Evolutionary conservation across 768 basidiomycete genomes (phyloP).

Genomic region (Suillus subalutaceus): DNA sequence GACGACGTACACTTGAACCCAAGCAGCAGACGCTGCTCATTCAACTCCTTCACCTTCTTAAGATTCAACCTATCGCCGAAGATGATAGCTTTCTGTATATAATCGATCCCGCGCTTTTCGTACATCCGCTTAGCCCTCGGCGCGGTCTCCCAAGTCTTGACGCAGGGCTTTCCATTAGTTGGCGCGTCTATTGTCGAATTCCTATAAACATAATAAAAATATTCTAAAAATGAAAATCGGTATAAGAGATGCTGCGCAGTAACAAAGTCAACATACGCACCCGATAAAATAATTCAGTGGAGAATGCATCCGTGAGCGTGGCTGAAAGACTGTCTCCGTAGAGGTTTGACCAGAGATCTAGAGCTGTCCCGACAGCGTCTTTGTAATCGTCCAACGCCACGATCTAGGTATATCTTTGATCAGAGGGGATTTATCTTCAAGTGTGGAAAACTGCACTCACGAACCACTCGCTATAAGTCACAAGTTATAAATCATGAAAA

Average conservation of each 20-base stretch:
- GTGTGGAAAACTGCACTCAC: slow-evolving; percentile 65
- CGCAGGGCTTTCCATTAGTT: slow-evolving; percentile 61
- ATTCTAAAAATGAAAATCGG: neutral
- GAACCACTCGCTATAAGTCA: slow-evolving; percentile 74
- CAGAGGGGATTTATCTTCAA: neutral
- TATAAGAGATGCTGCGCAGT: neutral
- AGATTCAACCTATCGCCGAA: slow-evolving; percentile 84
- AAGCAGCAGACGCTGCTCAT: slow-evolving; percentile 71
- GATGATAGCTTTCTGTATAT: slow-evolving; percentile 67
- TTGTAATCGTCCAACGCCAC: slow-evolving; percentile 86
- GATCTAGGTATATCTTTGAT: slow-evolving; percentile 46
- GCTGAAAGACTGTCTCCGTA: slow-evolving; percentile 59
- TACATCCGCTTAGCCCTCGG: slow-evolving; percentile 76
- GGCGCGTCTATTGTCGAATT: too few species aligned
- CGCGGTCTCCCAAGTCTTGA: slow-evolving; percentile 94
- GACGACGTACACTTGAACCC: slow-evolving; percentile 63
- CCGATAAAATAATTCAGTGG: slow-evolving; percentile 82
- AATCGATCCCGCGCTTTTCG: slow-evolving; percentile 67
- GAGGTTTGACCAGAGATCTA: slow-evolving; percentile 86
- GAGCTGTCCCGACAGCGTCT: slow-evolving; percentile 67
- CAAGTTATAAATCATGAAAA: neutral
- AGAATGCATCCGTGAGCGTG: slow-evolving; percentile 95
- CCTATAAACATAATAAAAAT: too few species aligned
- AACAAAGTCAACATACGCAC: slow-evolving; percentile 36
- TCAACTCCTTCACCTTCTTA: slow-evolving; percentile 68